Percentiles rank a stretch among this genome's conserved stretches.
phyloP scores from a whole-genome alignment of 495 filamentous ascomycete genomes.

The Penicillium pulvis region DNA sequence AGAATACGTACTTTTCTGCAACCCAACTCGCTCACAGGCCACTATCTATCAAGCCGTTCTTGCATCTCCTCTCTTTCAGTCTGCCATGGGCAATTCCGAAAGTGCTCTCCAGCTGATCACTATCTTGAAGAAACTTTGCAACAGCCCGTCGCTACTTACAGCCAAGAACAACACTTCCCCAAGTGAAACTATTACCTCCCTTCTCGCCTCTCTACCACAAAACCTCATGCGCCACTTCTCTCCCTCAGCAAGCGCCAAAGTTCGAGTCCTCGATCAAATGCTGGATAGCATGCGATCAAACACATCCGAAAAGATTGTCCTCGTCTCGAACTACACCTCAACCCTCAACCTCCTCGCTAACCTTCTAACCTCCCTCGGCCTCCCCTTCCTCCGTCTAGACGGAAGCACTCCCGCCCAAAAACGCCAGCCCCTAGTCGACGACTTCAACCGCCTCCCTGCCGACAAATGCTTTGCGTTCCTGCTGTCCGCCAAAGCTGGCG shows the following conservation, averaged over 20 bases:
- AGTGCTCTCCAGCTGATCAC: conserved; percentile 76
- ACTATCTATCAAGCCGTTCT: conserved; percentile 70
- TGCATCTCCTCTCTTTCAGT: conserved; percentile 67
- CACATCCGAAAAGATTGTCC: conserved; percentile 73
- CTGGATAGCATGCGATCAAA: conserved; percentile 61
- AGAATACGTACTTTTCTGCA: conserved; percentile 77
- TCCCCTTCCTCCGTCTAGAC: conserved; percentile 72
- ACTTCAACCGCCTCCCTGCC: conserved; percentile 66
- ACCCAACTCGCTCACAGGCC: conserved; percentile 67
- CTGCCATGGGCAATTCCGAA: conserved; percentile 65
- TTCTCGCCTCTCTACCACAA: conserved; percentile 61
- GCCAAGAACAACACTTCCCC: conserved; percentile 42
- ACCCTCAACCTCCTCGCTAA: conserved; percentile 71
- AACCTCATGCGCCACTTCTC: conserved; percentile 58
- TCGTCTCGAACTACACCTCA: conserved; percentile 82
- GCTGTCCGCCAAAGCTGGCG: conserved; percentile 77
- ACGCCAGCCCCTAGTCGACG: conserved; percentile 74
- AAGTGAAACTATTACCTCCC: conserved; percentile 43
- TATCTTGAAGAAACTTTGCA: conserved; percentile 81
- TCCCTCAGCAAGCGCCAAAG: conserved; percentile 65
- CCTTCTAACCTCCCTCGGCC: conserved; percentile 63
- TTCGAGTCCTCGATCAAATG: conserved; percentile 71
- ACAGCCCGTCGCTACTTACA: conserved; percentile 69
- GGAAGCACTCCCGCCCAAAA: conserved; percentile 69
- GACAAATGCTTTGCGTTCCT: conserved; percentile 70